Evolutionary conservation across 495 filamentous ascomycete species (phyloP).

Genomic region (Trichocladium antarcticum): DNA sequence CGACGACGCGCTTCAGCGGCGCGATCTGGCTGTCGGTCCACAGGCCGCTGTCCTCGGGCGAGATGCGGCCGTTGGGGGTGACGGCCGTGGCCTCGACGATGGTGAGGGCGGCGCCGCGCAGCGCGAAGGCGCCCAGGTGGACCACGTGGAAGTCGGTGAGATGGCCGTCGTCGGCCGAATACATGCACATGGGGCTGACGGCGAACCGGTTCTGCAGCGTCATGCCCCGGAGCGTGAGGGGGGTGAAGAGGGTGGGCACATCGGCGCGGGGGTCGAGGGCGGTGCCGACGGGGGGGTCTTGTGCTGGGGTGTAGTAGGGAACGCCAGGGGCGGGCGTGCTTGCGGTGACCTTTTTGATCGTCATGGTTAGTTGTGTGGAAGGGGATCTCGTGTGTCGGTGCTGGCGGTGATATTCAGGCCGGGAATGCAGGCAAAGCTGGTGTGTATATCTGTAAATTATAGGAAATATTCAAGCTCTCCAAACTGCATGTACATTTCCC

Average conservation of each 20-base stretch:
- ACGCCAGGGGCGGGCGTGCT: slow-evolving; percentile 18
- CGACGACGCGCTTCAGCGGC: slow-evolving; percentile 48
- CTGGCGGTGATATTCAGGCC: too few relatives aligned
- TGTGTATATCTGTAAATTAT: too few relatives aligned
- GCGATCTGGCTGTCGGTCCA: slow-evolving; percentile 62
- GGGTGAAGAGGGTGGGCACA: slow-evolving; percentile 54
- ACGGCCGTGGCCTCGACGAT: slow-evolving; percentile 62
- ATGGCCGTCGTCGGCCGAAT: slow-evolving; percentile 55
- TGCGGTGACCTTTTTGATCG: slow-evolving; percentile 9
- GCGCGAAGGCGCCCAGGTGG: slow-evolving; percentile 50
- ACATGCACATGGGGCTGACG: slow-evolving; percentile 55
- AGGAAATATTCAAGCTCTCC: too few relatives aligned
- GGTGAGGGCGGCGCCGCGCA: slow-evolving; percentile 53
- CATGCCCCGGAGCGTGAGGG: slow-evolving; percentile 54
- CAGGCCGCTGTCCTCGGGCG: slow-evolving; percentile 55
- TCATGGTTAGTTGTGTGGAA: slow-evolving; percentile 8
- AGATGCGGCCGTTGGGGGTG: slow-evolving; percentile 57
- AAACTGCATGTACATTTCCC: too few relatives aligned
- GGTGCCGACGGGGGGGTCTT: slow-evolving; percentile 44
- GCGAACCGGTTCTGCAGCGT: slow-evolving; percentile 63
- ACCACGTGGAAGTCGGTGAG: slow-evolving; percentile 59
- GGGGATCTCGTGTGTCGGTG: too few relatives aligned
- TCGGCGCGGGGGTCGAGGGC: slow-evolving; percentile 32
- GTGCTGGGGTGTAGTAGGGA: slow-evolving; percentile 51
- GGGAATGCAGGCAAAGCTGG: too few relatives aligned